A percentile compares a stretch with the other conserved stretches of the same genome.
These are phyloP conservation scores for Hirschfeldia incana DNA, from an alignment of 345 rosid species.

Conservation along the genomic window DNA sequence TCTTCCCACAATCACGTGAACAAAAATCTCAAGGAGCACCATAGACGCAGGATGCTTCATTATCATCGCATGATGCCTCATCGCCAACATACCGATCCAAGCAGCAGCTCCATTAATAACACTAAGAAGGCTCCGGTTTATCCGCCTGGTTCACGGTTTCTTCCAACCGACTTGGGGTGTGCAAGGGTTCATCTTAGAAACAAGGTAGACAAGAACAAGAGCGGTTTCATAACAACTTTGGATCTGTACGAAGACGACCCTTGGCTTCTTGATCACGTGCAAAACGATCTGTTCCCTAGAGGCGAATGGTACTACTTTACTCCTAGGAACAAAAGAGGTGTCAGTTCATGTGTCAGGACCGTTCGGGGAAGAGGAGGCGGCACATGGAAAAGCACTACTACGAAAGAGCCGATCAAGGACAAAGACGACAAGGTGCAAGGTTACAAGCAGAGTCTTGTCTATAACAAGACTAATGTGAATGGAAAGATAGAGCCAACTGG, in stretches of 20 bases:
- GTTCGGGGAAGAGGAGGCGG: neutral
- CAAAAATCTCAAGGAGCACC: neutral
- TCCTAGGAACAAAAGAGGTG: neutral
- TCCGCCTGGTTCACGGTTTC: slow-evolving; percentile 1
- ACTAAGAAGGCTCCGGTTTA: neutral
- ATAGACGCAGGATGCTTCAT: neutral
- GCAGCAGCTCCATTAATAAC: neutral
- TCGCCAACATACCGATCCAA: neutral
- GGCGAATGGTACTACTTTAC: slow-evolving; percentile 19
- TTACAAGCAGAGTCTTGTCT: neutral
- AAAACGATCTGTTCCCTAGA: neutral
- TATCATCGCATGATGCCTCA: neutral
- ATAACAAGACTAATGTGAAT: neutral
- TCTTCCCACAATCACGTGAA: neutral
- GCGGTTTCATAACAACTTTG: slow-evolving; percentile 14
- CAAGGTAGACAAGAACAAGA: neutral
- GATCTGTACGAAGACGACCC: slow-evolving; percentile 8
- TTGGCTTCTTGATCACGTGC: slow-evolving; percentile 18
- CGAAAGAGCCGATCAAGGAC: neutral
- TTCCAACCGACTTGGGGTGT: neutral
- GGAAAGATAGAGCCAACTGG: neutral
- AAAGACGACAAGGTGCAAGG: neutral
- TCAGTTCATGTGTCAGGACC: neutral
- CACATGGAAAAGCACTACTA: neutral
- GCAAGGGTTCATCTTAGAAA: neutral